Base-by-base conservation (phyloP, 2,329 filamentous ascomycete genomes). In the Scedosporium aurantiacum region DNA sequence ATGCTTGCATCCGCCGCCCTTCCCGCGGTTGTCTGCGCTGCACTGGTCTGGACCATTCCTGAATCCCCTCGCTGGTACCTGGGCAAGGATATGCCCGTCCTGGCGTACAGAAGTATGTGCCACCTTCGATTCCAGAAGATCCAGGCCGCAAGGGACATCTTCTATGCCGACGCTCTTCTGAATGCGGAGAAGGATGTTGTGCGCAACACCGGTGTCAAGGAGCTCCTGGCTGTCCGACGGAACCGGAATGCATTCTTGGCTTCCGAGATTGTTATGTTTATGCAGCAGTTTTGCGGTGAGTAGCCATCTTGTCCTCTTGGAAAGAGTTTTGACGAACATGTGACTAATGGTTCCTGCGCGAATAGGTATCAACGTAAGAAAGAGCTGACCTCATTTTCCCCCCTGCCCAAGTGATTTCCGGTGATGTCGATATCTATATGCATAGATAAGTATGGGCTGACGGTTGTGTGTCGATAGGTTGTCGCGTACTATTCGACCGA, bases 1-100 rank as follows among this genome's bases (percentile, higher is more conserved):
- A 88, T 88, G 83, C 80, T 90, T 74, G 84, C 79, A 5, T 87
- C 84, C 2, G 85, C 87, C 8, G 80, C 87, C 70, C 75, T 87
- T 14, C 84, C 83, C 0, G 82, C 84, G 16, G 70, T 87, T 5
- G 64, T 84, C 41, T 80, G 84, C 55, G 82, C 80, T 67, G 71
- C 69, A 43, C 74, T 84, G 32, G 81, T 85, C 23, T 82, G 77
- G 63, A 70, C 72, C 40, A 75, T 75, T 60, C 78, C 78, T 0
- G 78, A 81, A 64, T 79, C 77, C 3, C 78, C 79, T 2, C 71
- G 79, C 41, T 79, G 77, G 76, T 79, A 81, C 67, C 72, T 83
- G 63, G 74, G 74, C 58, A 80, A 81, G 69, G 68, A 73, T 54
- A 71, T 76, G 6, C 74, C 81, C 66, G 7, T 43, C 1, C 73